Evolutionary conservation across 805 yeast species (phyloP).

Genomic region (Yamadazyma takamatsuzukensis): DNA sequence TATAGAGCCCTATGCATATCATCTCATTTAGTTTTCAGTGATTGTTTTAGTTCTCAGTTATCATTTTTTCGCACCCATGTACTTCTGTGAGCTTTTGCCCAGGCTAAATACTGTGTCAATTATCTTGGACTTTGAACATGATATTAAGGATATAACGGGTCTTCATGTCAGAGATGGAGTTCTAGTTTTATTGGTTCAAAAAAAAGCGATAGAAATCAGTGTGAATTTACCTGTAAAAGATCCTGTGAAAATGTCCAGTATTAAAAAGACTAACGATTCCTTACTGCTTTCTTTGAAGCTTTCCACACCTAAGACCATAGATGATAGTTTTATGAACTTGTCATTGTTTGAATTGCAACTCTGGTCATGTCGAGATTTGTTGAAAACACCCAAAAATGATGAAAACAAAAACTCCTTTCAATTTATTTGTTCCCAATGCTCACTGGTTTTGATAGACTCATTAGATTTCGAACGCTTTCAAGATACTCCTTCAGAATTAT

Average conservation of each 20-base stretch:
- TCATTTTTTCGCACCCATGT: too few relatives aligned
- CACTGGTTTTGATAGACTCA: constrained; percentile 24
- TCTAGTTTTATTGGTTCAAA: not conserved
- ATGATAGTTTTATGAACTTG: constrained; percentile 6
- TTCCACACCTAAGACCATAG: not conserved
- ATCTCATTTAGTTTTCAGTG: not conserved
- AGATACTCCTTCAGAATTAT: constrained; percentile 85
- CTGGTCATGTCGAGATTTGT: constrained; percentile 45
- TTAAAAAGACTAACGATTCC: constrained; percentile 1
- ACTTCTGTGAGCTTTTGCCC: constrained; percentile 21
- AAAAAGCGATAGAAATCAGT: not conserved
- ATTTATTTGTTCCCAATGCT: constrained; percentile 32
- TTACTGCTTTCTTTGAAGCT: constrained; percentile 1
- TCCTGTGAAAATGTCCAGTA: not conserved
- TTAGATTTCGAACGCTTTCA: constrained; percentile 26
- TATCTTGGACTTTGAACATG: constrained; percentile 10
- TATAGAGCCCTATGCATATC: too few relatives aligned
- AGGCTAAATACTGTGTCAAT: constrained; percentile 17
- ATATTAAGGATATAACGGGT: constrained; percentile 7
- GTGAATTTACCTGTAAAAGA: not conserved
- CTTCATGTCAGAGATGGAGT: constrained; percentile 1
- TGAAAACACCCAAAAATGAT: constrained; percentile 27
- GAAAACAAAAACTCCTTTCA: constrained; percentile 19
- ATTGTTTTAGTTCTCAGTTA: not conserved
- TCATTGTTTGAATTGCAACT: constrained; percentile 12